Evolutionary conservation across 805 yeast species (phyloP), one percentile per base, ranked within the genome.

Genomic region (Suhomyces tanzawaensis): DNA sequence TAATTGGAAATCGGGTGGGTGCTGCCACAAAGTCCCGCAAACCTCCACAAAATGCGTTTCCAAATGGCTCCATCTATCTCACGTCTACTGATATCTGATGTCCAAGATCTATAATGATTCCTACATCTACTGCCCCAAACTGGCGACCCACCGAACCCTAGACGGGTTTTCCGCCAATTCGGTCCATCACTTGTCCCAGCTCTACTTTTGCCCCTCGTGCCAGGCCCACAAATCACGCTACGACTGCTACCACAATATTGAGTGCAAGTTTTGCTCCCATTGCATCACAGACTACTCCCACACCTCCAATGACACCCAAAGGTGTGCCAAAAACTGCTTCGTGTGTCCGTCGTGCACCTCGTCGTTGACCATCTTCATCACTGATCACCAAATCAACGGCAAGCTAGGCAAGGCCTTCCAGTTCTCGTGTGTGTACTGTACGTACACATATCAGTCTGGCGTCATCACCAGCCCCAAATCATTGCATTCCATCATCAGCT

Each of bases 401-500:
- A 35, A 19, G 11, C 29, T 32, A 26, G 66, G 66, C 2, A 72
- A 71, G 44, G 37, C 54, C 2, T 74, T 73, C 41, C 37, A 35
- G 6, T 71, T 74, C 37, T 45, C 43, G 11, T 75, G 81, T 49
- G 42, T 46, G 3, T 47, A 39, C 34, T 66, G 76, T 43, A 31
- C 40, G 2, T 75, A 64, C 53, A 19, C 9, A 0, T 74, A 60
- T 40, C 39, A 46, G 13, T 67, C 78, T 1, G 62, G 58, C 1
- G 39, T 62, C 4, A 58, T 72, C 6, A 50, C 54, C 15, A 69
- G 60, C 37, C 79, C 79, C 1, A 67, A 60, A 33, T 58, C 77
- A 5, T 43, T 75, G 28, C 42, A 37, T 15, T 46, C 53, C 2
- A 62, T 66, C 8, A 44, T 66, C 12, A 42, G 36, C 11, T 22